Conservation (phyloP, 177 flowering plant genomes). For the Vitis hybrid region DNA sequence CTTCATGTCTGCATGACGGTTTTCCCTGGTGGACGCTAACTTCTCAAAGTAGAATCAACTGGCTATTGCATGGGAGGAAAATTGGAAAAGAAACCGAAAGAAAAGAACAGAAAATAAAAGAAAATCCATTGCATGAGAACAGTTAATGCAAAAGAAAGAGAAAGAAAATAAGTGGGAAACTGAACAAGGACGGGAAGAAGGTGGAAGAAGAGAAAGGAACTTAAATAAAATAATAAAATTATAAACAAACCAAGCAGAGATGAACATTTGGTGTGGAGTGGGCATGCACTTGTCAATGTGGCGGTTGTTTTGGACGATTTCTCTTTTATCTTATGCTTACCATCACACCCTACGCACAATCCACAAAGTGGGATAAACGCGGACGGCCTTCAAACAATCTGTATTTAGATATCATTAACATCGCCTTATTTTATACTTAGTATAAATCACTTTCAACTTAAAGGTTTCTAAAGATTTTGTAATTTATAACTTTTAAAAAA, state of each 20-base stretch:
- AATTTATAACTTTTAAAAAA: no score
- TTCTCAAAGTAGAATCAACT: no score
- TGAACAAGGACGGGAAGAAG: neutral
- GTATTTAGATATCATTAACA: no score
- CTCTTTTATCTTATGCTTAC: neutral
- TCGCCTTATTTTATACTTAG: no score
- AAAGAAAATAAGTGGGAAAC: neutral
- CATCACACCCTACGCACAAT: neutral
- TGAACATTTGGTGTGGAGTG: neutral
- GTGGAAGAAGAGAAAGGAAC: neutral
- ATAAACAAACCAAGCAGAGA: neutral
- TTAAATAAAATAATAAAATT: no score
- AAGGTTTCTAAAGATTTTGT: no score
- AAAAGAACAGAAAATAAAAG: neutral
- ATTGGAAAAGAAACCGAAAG: neutral
- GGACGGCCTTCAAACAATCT: neutral
- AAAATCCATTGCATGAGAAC: neutral
- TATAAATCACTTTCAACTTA: no score
- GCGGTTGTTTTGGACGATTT: neutral
- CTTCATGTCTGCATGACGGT: conserved; percentile 20
- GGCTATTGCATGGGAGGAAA: neutral
- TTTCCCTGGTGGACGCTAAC: no score
- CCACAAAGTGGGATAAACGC: conserved; percentile 2
- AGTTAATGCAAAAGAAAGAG: neutral
- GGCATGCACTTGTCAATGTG: conserved; percentile 9